Evolutionary conservation across 2,329 filamentous ascomycete genomes (phyloP).

Genomic region (Coniosporium tulheliwenetii): DNA sequence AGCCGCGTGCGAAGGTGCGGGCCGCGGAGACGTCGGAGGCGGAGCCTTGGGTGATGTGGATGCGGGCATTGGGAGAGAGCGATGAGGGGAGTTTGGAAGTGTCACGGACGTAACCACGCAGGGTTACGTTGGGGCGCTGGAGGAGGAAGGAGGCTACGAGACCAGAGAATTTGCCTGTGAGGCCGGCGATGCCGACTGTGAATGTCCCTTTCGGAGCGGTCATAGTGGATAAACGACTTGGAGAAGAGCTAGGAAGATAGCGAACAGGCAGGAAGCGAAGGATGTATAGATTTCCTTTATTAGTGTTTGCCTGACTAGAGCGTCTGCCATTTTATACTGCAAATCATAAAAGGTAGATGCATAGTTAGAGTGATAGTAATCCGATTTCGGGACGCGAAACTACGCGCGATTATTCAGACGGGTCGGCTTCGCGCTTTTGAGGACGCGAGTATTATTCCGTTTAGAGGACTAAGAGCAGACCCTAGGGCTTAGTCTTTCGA

Average conservation of each 20-base stretch:
- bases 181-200: conserved; percentile 17
- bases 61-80: conserved; percentile 5
- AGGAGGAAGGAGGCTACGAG: conserved; percentile 14
- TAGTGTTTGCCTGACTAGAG: not conserved
- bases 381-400: too few species aligned
- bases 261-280: not conserved
- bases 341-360: too few species aligned
- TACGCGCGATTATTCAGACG: too few species aligned
- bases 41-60: conserved; percentile 13
- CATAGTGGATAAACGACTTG: not conserved
- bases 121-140: conserved; percentile 8
- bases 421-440: too few species aligned
- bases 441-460: too few species aligned
- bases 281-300: not conserved
- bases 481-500: too few species aligned
- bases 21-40: conserved; percentile 11
- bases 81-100: conserved; percentile 10
- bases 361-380: too few species aligned
- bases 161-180: conserved; percentile 18
- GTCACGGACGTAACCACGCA: conserved; percentile 15
- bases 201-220: not conserved
- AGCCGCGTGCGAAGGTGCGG: conserved; percentile 13
- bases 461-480: too few species aligned
- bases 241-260: not conserved
- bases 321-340: too few species aligned